These are phyloP conservation scores for Fraxinus excelsior DNA, from an alignment of 257 asterid species.

Conservation along the genomic window DNA sequence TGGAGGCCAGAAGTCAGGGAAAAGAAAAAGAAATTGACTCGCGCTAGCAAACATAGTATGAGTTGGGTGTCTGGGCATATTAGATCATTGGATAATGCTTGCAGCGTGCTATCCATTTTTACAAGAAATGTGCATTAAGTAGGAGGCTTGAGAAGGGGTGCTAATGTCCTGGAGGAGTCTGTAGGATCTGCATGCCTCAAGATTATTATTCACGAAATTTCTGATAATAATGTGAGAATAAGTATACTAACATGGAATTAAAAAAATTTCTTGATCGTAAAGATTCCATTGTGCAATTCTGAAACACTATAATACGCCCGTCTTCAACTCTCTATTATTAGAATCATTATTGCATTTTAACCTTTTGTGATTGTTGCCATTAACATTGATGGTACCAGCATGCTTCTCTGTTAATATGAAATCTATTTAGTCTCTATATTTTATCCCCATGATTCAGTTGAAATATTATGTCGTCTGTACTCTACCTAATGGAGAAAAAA, in stretches of 20 bases:
- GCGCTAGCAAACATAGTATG: not conserved
- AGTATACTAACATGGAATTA: not conserved
- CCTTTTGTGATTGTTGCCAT: slow-evolving; percentile 8
- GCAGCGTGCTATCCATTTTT: slow-evolving; percentile 6
- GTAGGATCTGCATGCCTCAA: not conserved
- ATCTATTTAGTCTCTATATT: not conserved
- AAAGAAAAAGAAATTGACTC: not conserved
- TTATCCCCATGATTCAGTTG: not conserved
- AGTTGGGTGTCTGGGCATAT: slow-evolving; percentile 1
- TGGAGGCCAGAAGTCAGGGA: not conserved
- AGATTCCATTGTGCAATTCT: slow-evolving; percentile 8
- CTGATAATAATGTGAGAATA: not conserved
- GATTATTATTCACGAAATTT: not conserved
- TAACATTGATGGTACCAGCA: not conserved
- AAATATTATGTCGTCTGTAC: not conserved
- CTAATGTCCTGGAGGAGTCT: not conserved
- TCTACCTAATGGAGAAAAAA: not conserved
- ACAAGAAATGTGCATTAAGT: slow-evolving; percentile 2
- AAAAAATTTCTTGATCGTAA: not conserved
- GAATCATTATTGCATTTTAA: not conserved
- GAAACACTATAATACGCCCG: slow-evolving; percentile 7
- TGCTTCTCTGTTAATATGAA: slow-evolving; percentile 4
- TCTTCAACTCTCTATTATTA: not conserved
- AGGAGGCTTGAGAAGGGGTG: not conserved
- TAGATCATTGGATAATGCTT: not conserved